Evolutionary conservation across 345 rosid species (phyloP), one percentile per base, ranked within the genome.

Genomic region (Linum usitatissimum): DNA sequence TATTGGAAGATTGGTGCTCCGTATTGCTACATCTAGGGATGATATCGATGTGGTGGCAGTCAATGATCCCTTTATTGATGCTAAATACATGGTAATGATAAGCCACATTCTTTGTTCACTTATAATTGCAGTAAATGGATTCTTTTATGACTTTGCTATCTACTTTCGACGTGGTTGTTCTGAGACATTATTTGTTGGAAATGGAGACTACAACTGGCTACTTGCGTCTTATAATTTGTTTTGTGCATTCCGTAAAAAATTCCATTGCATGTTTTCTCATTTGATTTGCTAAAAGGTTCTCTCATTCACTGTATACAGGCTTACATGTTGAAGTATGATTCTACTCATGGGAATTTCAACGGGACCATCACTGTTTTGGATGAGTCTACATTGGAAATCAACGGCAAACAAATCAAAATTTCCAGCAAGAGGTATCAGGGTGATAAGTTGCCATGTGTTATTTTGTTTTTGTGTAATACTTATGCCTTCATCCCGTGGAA

Each of bases 321-420:
- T 75, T 93, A 93, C 77, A 90, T 93, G 99, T 71, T 90, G 63
- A 93, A 85, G 79, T 93, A 93, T 30, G 99, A 93, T 75, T 93
- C 99, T 13, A 93, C 99, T 67, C 99, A 93, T 71, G 97, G 99
- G 56, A 73, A 73, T 77, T 87, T 83, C 66, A 73, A 82, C 34
- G 99, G 92, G 70, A 74, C 77, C 68, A 71, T 93, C 74, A 80
- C 66, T 54, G 99, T 87, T 59, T 58, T 94, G 75, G 89, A 94
- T 68, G 80, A 81, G 2, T 83, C 95, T 75, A 88, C 85, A 48
- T 78, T 90, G 78, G 99, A 94, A 77, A 86, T 94, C 66, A 88
- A 90, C 56, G 99, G 97, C 64, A 88, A 81, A 71, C 78, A 81
- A 65, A 73, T 94, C 66, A 84, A 84, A 73, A 80, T 90, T 70